Base-by-base conservation (phyloP, 2,329 filamentous ascomycete species). In the Chaetomium sp. region DNA sequence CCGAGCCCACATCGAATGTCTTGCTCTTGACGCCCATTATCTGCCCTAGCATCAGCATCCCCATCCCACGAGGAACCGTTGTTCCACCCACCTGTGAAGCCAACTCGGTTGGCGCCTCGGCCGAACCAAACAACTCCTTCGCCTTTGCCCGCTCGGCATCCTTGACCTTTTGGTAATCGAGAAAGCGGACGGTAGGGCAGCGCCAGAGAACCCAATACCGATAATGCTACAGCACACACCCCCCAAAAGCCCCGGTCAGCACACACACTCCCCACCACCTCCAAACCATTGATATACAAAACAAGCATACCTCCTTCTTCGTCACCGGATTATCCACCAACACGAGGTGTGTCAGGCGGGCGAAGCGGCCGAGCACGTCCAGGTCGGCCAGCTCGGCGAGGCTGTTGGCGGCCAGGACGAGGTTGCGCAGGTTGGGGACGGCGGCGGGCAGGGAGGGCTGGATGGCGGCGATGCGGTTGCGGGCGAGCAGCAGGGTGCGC, bases 131-230 rank as follows among this genome's bases (percentile, higher is more conserved):
- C 2, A 99, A 82, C 77, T 94, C 90, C 21, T 79, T 82, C 0
- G 92, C 92, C 71, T 88, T 85, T 69, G 86, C 80, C 53, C 93
- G 87, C 82, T 99, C 95, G 0, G 85, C 87, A 69, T 95, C 87
- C 78, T 92, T 96, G 57, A 99, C 93, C 78, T 96, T 97, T 71
- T 87, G 84, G 76, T 92, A 97, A 78, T 99, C 95, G 57, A 99
- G 84, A 78, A 97, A 98, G 53, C 94, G 89, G 51, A 99, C 87
- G 4, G 83, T 85, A 0, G 92, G 93, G 75, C 90, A 92, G 68
- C 89, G 87, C 90, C 91, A 97, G 66, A 99, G 85, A 31, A 97
- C 81, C 90, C 92, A 99, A 76, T 90, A 90, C 60, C 95, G 90
- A 80, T 98, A 99, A 78, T 97, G 82, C 92, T 97, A 72, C 59